Base-by-base conservation (phyloP, 1,139 yeast genomes). In the Meyerozyma guilliermondii region DNA sequence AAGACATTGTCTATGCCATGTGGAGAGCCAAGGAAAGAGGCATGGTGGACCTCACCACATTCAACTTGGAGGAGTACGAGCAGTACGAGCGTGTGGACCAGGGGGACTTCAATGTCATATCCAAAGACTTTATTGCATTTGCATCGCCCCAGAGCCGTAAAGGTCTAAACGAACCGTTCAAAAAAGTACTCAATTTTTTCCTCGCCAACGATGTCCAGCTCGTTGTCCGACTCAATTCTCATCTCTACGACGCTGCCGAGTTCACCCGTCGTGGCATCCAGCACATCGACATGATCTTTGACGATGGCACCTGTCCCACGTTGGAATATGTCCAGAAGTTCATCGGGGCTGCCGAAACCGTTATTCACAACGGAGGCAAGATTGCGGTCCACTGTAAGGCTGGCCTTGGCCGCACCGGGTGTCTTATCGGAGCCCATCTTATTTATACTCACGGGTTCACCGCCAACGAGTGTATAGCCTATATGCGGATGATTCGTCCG, bases 341-440 rank as follows among this genome's bases (percentile, higher is more conserved):
- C 58, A 80, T 92, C 48, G 98, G 98, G 8, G 96, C 96, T 1
- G 92, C 95, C 2, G 97, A 91, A 59, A 86, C 95, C 41, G 80
- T 88, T 18, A 87, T 91, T 45, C 70, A 74, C 37, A 77, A 81
- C 46, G 94, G 95, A 10, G 97, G 97, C 13, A 89, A 89, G 59
- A 83, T 92, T 46, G 98, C 98, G 1, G 98, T 92, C 13, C 98
- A 92, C 63, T 92, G 98, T 71, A 92, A 94, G 60, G 98, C 98
- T 6, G 98, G 98, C 7, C 71, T 92, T 47, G 98, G 98, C 17
- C 79, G 98, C 68, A 92, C 98, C 0, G 98, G 98, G 16, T 92
- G 98, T 65, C 76, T 92, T 41, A 92, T 92, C 51, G 98, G 98
- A 4, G 98, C 98, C 2, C 96, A 92, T 64, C 72, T 92, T 50